Evolutionary conservation across 2,329 filamentous ascomycete species (phyloP).

Genomic region (Colletotrichum sp.): DNA sequence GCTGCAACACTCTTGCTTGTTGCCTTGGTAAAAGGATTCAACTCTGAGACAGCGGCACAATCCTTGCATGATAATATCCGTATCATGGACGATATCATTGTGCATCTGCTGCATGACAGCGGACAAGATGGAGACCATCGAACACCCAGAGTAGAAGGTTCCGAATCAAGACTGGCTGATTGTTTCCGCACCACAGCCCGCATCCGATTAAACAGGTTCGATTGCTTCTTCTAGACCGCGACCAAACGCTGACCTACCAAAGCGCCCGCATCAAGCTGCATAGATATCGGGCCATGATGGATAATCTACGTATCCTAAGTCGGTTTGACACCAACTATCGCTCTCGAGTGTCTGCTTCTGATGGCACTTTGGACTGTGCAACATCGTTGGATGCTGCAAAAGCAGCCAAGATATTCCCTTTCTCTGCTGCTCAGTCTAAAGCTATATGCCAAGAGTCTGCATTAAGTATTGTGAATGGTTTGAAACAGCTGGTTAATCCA

Average conservation of each 20-base stretch:
- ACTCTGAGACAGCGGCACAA: neutral
- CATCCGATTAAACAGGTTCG: neutral
- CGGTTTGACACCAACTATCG: neutral
- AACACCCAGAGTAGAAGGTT: neutral
- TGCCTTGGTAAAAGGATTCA: neutral
- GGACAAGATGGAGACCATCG: neutral
- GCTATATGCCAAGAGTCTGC: neutral
- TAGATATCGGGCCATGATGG: neutral
- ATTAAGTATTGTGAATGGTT: neutral
- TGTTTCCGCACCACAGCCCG: neutral
- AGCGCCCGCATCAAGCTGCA: neutral
- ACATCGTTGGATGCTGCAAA: neutral
- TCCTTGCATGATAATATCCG: neutral
- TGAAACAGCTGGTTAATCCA: neutral
- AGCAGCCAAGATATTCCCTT: neutral
- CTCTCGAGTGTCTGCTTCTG: neutral
- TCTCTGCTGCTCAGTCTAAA: neutral
- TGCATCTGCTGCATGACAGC: neutral
- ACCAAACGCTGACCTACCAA: neutral
- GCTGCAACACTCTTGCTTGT: neutral
- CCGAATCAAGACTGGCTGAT: neutral
- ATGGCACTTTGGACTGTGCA: neutral
- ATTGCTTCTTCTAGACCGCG: neutral
- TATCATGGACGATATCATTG: neutral
- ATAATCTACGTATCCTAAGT: neutral